These are phyloP conservation scores for Aspergillus ochraceus DNA, from an alignment of 2,329 filamentous ascomycete genomes.

Conservation along the genomic window DNA sequence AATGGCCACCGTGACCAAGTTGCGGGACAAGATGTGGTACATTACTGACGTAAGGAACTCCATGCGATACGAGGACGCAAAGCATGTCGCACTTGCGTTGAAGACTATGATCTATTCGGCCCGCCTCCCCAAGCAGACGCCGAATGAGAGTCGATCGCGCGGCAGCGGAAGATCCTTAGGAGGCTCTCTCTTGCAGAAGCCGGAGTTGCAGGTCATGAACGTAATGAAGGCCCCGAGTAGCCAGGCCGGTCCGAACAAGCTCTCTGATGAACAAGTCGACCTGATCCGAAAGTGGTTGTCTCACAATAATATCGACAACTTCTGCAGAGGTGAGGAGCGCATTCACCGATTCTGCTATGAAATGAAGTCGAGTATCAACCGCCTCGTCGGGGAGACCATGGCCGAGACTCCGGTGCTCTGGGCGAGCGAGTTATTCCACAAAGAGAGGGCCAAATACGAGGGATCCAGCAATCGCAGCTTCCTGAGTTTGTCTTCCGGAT, in stretches of 20 bases:
- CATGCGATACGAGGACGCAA: constrained; percentile 80
- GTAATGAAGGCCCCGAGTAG: constrained; percentile 78
- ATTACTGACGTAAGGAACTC: constrained; percentile 91
- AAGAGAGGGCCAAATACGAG: constrained; percentile 57
- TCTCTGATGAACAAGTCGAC: constrained; percentile 92
- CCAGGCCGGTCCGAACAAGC: constrained; percentile 88
- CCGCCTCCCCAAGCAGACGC: constrained; percentile 24
- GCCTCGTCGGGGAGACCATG: constrained; percentile 80
- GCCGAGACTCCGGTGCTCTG: constrained; percentile 84
- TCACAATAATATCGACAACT: constrained; percentile 80
- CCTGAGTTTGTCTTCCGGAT: constrained; percentile 42
- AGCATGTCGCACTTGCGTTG: constrained; percentile 80
- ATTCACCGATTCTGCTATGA: constrained; percentile 94
- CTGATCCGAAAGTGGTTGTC: constrained; percentile 81
- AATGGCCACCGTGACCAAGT: constrained; percentile 69
- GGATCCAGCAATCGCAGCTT: constrained; percentile 39
- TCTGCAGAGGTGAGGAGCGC: constrained; percentile 90
- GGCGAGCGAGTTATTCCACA: constrained; percentile 84
- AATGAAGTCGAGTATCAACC: constrained; percentile 80
- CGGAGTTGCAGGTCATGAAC: constrained; percentile 82
- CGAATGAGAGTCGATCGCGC: constrained; percentile 38
- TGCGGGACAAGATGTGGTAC: constrained; percentile 99
- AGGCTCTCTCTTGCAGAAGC: constrained; percentile 69
- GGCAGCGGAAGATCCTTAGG: constrained; percentile 49
- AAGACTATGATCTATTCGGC: constrained; percentile 77